phyloP scores from a whole-genome alignment of 2,329 filamentous ascomycete genomes.

The Alternaria metachromatica region DNA sequence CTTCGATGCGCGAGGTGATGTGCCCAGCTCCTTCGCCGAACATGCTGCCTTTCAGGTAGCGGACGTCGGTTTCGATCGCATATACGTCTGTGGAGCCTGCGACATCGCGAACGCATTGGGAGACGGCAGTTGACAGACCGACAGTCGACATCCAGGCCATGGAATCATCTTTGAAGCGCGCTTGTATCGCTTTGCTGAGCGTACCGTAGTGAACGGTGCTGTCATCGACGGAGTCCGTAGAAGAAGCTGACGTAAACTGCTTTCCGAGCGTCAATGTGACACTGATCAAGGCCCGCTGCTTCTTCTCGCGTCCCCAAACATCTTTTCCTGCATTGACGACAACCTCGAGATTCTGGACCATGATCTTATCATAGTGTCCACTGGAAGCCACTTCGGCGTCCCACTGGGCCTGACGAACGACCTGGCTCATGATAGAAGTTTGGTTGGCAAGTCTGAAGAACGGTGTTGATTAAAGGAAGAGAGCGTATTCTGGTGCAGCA shows the following conservation, averaged over 20 bases:
- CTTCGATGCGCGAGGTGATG: slow-evolving; percentile 40
- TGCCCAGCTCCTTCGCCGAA: slow-evolving; percentile 67
- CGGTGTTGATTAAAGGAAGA: not conserved
- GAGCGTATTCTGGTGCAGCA: not conserved
- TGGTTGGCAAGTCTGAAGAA: not conserved
- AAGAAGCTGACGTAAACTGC: slow-evolving; percentile 65
- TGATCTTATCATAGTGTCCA: slow-evolving; percentile 55
- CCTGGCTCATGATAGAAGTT: slow-evolving; percentile 10
- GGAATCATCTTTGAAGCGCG: slow-evolving; percentile 48
- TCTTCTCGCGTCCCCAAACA: slow-evolving; percentile 70
- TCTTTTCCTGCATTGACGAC: slow-evolving; percentile 66
- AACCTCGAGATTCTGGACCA: slow-evolving; percentile 67
- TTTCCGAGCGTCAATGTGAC: slow-evolving; percentile 63
- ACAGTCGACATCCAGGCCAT: slow-evolving; percentile 33
- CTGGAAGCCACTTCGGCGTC: slow-evolving; percentile 28
- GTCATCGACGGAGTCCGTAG: slow-evolving; percentile 65
- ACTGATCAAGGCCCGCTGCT: slow-evolving; percentile 69
- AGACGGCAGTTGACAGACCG: slow-evolving; percentile 25
- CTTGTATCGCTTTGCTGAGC: slow-evolving; percentile 70
- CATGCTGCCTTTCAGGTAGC: slow-evolving; percentile 72
- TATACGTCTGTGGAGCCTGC: slow-evolving; percentile 37
- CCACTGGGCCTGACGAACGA: slow-evolving; percentile 28
- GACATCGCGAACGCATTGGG: slow-evolving; percentile 23
- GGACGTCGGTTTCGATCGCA: slow-evolving; percentile 61
- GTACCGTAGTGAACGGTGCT: slow-evolving; percentile 79